Conservation (phyloP, 305 asterid genomes). For the Solanum chacoense region DNA sequence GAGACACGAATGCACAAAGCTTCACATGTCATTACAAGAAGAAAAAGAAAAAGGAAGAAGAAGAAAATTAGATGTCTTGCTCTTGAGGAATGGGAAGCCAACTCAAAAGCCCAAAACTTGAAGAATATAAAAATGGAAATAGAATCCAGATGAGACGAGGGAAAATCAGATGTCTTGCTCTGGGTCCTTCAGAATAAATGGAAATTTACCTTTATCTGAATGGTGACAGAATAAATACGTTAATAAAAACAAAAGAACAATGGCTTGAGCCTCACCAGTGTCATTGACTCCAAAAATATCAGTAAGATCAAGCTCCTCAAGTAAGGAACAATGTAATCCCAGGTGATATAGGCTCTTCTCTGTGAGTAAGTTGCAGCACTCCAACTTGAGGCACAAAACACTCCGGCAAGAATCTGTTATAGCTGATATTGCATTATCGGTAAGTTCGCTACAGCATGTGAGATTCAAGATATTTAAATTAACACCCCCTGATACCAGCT, state of each 20-base stretch:
- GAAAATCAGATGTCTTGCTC: not conserved
- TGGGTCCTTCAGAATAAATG: not conserved
- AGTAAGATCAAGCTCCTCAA: constrained; percentile 66
- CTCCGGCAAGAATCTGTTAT: constrained; percentile 36
- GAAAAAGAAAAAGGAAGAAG: not conserved
- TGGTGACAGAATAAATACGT: not conserved
- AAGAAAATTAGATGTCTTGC: not conserved
- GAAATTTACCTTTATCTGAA: not conserved
- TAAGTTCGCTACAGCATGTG: constrained; percentile 53
- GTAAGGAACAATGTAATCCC: constrained; percentile 35
- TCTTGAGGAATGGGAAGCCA: not conserved
- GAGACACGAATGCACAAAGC: not conserved
- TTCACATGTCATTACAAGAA: not conserved
- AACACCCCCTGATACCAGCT: constrained; percentile 38
- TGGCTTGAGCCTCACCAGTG: constrained; percentile 26
- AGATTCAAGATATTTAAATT: constrained; percentile 37
- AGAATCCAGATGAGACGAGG: not conserved
- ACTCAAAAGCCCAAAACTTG: not conserved
- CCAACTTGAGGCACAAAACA: constrained; percentile 54
- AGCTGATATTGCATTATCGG: constrained; percentile 41
- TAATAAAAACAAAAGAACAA: not conserved
- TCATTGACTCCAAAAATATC: constrained; percentile 59
- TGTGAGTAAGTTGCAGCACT: constrained; percentile 52
- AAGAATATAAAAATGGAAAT: not conserved
- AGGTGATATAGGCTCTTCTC: constrained; percentile 43